Base-by-base conservation (phyloP, 2,329 filamentous ascomycete species). In the Lomentospora prolificans region DNA sequence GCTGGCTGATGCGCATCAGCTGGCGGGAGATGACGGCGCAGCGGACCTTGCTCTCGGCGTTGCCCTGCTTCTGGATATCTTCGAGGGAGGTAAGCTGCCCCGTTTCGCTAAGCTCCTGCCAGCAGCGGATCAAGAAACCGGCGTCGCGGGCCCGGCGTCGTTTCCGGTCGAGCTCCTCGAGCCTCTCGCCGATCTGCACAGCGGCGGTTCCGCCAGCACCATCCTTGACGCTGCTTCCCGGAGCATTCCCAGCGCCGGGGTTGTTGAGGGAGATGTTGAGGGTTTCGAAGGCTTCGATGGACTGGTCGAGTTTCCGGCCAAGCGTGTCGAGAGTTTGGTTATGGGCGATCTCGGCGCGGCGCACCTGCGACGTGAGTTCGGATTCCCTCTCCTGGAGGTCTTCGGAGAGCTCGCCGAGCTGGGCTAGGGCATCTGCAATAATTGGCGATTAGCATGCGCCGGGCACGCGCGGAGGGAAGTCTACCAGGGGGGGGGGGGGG, bases 141-240 rank as follows among this genome's bases (percentile, higher is more conserved):
- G 94, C 91, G 73, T 99, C 94, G 67, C 94, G 80, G 30, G 94
- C 94, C 58, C 92, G 79, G 66, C 90, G 86, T 62, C 91, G 79
- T 72, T 99, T 95, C 65, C 90, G 84, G 70, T 99, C 94, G 58
- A 99, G 77, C 69, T 97, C 92, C 72, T 99, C 94, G 9, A 99
- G 76, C 65, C 86, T 85, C 72, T 95, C 90, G 62, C 94, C 94
- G 54, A 96, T 97, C 68, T 95, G 89, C 55, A 99, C 90, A 0
- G 94, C 94, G 60, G 94, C 82, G 66, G 92, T 95, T 1, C 92
- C 92, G 27, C 88, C 90, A 30, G 54, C 57, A 39, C 55, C 60
- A 22, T 53, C 52, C 3, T 58, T 56, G 6, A 50, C 41, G 22
- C 28, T 48, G 25, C 51, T 57, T 17, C 31, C 39, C 19, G 44